A percentile compares a stretch with the other conserved stretches of the same genome.
Conservation (phyloP, 768 basidiomycete species). For the Trametes meyenii region DNA sequence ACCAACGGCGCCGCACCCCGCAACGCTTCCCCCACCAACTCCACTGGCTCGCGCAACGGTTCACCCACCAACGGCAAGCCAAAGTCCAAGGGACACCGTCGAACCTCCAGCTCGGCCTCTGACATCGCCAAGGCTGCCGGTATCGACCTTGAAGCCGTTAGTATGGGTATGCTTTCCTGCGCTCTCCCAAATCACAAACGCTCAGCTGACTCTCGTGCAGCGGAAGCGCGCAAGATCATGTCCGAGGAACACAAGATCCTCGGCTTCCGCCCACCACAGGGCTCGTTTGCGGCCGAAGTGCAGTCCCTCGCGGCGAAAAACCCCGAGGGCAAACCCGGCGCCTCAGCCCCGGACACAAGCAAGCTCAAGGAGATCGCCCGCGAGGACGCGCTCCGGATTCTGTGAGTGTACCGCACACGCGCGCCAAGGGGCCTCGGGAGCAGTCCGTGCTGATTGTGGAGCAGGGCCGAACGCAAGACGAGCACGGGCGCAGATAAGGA, state of each 20-base stretch:
- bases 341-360: slow-evolving; percentile 10
- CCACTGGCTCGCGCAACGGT: not conserved
- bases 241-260: slow-evolving; percentile 41
- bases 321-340: slow-evolving; percentile 27
- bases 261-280: slow-evolving; percentile 40
- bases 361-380: slow-evolving; percentile 32
- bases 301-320: slow-evolving; percentile 40
- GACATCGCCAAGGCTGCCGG: slow-evolving; percentile 29
- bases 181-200: not conserved
- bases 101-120: slow-evolving; percentile 16
- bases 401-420: slow-evolving; percentile 14
- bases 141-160: slow-evolving; percentile 31
- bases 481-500: slow-evolving; percentile 14
- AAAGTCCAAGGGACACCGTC: slow-evolving; percentile 13
- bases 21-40: not conserved
- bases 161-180: slow-evolving; percentile 20
- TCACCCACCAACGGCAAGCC: not conserved
- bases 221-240: slow-evolving; percentile 39
- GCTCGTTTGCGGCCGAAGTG: slow-evolving; percentile 40
- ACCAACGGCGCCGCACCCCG: not conserved
- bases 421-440: not conserved
- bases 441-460: not conserved
- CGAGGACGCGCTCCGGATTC: slow-evolving; percentile 31
- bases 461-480: slow-evolving; percentile 25
- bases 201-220: slow-evolving; percentile 12